Percentiles rank a stretch among this genome's conserved stretches.
These are phyloP conservation scores for Penicillium goetzii DNA, from an alignment of 495 filamentous ascomycete genomes.

Conservation along the genomic window DNA sequence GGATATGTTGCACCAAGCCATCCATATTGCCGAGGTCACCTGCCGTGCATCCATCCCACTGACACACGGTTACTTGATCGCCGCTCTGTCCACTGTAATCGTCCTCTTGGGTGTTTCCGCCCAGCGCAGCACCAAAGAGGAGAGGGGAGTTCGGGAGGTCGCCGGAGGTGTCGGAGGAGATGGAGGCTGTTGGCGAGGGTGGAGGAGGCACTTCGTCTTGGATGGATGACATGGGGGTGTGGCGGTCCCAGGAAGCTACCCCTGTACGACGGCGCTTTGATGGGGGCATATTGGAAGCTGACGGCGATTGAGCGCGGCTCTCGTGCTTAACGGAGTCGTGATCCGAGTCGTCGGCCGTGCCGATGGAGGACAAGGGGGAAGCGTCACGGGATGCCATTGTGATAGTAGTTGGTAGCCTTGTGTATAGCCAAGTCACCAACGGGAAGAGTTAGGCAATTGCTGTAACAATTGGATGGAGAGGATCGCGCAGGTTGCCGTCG, in stretches of 20 bases:
- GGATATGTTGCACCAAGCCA: conserved; percentile 86
- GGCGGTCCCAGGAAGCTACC: conserved; percentile 52
- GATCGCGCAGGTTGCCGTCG: background rate
- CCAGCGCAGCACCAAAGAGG: conserved; percentile 46
- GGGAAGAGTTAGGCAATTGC: background rate
- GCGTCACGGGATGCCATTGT: conserved; percentile 50
- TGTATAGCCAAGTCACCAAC: conserved; percentile 1
- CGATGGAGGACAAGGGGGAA: conserved; percentile 57
- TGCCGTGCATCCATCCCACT: conserved; percentile 82
- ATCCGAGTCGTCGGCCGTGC: conserved; percentile 52
- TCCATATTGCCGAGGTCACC: conserved; percentile 94
- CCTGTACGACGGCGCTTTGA: conserved; percentile 57
- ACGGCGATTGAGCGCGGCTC: conserved; percentile 44
- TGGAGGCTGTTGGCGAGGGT: conserved; percentile 54
- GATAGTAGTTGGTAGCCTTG: conserved; percentile 4
- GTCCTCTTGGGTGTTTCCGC: conserved; percentile 65
- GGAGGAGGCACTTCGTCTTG: conserved; percentile 48
- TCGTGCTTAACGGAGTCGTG: conserved; percentile 53
- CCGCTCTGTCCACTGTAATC: conserved; percentile 74
- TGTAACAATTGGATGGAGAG: conserved; percentile 9
- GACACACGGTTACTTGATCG: conserved; percentile 87
- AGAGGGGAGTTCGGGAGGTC: conserved; percentile 62
- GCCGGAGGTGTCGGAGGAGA: conserved; percentile 87
- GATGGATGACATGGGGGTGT: conserved; percentile 51
- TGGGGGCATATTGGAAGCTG: conserved; percentile 51